Evolutionary conservation across 1,284 basidiomycete genomes (phyloP), one percentile per base, ranked within the genome.

Genomic region (Phylloboletellus chloephorus): DNA sequence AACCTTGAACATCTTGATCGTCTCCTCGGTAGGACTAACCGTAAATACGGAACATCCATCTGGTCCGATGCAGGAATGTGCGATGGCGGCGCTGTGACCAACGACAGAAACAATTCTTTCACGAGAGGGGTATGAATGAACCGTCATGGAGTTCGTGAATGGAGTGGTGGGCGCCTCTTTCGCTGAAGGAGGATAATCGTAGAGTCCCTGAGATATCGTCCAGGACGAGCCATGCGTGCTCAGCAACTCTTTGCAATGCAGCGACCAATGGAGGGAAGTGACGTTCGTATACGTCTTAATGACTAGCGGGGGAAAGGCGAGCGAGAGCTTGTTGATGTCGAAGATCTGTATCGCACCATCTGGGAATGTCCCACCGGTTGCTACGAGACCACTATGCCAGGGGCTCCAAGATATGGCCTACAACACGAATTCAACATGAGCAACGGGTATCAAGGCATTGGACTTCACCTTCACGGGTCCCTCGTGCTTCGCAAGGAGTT

Each of bases 361-460:
- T 7, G 73, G 70, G 6, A 76, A 76, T 0, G 78, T 76, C 44
- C 92, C 91, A 5, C 91, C 94, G 0, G 88, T 85, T 1, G 90
- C 90, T 16, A 97, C 74, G 4, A 93, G 67, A 51, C 83, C 86
- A 1, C 78, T 69, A 53, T 89, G 82, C 90, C 91, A 95, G 0
- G 92, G 91, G 58, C 85, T 91, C 89, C 93, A 98, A 0, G 88
- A 79, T 24, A 97, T 67, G 1, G 90, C 90, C 87, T 91, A 46
- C 28, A 43, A 37, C 24, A 30, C 37, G 31, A 28, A 25, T 37
- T 46, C 30, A 39, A 20, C 24, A 10, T 31, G 12, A 19, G 15
- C 3, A 15, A 6, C 17, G n/a, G 13, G n/a, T n/a, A 20, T 13
- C 1, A 28, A 31, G 23, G 34, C 5, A 12, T 31, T 31, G 20